Conservation (phyloP, 768 basidiomycete species). For the Boletus patriciae region DNA sequence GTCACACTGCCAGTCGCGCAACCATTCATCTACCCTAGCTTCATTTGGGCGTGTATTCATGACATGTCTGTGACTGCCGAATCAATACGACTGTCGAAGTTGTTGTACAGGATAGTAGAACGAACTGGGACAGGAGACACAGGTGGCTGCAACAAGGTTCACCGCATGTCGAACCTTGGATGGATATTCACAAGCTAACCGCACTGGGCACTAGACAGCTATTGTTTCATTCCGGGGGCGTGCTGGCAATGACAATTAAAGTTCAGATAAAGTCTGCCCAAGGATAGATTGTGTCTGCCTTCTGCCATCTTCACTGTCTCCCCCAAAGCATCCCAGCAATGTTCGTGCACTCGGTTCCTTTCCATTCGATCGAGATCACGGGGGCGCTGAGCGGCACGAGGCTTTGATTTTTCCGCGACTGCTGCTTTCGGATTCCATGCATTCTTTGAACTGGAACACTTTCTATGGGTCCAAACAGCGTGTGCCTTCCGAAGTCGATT, state of each 20-base stretch:
- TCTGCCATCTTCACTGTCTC: conserved; percentile 62
- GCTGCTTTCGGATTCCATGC: conserved; percentile 43
- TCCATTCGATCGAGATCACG: conserved; percentile 22
- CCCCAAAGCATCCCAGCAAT: conserved; percentile 48
- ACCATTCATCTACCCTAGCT: no score
- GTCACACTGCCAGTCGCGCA: no score
- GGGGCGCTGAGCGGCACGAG: conserved; percentile 6
- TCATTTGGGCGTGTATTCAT: no score
- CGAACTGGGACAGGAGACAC: not conserved
- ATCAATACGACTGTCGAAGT: no score
- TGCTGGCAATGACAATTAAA: no score
- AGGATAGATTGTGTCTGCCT: conserved; percentile 46
- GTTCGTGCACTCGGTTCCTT: conserved; percentile 34
- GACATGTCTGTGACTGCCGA: no score
- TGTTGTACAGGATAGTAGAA: no score
- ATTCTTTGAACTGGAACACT: conserved; percentile 20
- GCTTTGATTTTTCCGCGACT: conserved; percentile 23
- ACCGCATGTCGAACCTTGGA: not conserved
- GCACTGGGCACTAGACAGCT: not conserved
- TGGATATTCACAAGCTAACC: conserved; percentile 10
- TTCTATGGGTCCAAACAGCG: conserved; percentile 26
- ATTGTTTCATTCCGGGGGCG: conserved; percentile 14
- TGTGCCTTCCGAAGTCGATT: conserved; percentile 33
- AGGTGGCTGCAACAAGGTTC: conserved; percentile 19
- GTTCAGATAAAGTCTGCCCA: conserved; percentile 48